Conservation (phyloP, 768 basidiomycete species). For the Pleurotus citrinopileatus region DNA sequence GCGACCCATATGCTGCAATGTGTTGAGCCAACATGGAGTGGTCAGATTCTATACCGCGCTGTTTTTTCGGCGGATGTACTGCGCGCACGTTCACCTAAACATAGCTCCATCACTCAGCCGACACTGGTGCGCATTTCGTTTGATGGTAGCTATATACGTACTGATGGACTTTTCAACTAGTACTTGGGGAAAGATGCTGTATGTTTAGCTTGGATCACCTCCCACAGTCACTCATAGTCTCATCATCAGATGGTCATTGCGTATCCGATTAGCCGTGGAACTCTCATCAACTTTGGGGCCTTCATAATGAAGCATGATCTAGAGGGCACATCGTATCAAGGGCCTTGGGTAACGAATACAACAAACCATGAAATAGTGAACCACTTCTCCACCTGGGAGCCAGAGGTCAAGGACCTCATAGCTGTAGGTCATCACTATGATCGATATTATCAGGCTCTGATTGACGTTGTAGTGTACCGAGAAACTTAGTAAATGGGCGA, state of each 20-base stretch:
- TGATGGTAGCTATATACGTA: not conserved
- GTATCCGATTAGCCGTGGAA: slow-evolving; percentile 60
- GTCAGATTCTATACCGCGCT: slow-evolving; percentile 55
- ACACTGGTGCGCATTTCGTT: slow-evolving; percentile 37
- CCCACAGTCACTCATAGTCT: not conserved
- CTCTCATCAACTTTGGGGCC: slow-evolving; percentile 60
- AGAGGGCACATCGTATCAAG: slow-evolving; percentile 47
- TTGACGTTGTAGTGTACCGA: slow-evolving; percentile 44
- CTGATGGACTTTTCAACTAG: slow-evolving; percentile 26
- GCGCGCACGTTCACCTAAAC: slow-evolving; percentile 37
- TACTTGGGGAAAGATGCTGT: slow-evolving; percentile 55
- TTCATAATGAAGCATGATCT: slow-evolving; percentile 48
- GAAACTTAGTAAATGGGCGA: slow-evolving; percentile 56
- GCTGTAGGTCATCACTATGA: slow-evolving; percentile 34
- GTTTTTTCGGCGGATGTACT: slow-evolving; percentile 54
- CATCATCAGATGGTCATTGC: slow-evolving; percentile 50
- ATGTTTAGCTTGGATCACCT: not conserved
- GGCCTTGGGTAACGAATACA: slow-evolving; percentile 48
- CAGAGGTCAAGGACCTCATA: slow-evolving; percentile 55
- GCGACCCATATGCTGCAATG: slow-evolving; percentile 38
- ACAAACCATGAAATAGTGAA: slow-evolving; percentile 41
- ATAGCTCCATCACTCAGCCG: slow-evolving; percentile 43
- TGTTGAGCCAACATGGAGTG: slow-evolving; percentile 57
- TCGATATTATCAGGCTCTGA: slow-evolving; percentile 1
- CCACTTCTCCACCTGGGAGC: slow-evolving; percentile 53